Conservation (phyloP, 2,329 filamentous ascomycete genomes). For the Verticillium zaregamsianum region DNA sequence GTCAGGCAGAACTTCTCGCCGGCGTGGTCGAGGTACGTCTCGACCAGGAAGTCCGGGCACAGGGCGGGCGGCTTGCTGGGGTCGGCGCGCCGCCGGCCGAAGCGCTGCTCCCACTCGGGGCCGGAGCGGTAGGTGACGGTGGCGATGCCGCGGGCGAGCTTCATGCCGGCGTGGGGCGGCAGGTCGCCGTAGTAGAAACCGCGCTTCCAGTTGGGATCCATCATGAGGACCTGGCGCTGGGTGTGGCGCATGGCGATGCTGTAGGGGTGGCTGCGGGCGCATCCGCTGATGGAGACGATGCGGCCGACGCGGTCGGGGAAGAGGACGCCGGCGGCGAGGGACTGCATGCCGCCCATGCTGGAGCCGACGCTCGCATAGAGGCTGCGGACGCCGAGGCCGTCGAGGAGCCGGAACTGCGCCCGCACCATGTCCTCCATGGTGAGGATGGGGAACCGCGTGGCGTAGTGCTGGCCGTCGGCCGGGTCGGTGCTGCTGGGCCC, state of each 20-base stretch:
- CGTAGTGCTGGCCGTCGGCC: constrained; percentile 81
- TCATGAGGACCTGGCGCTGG: constrained; percentile 96
- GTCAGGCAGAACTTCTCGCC: constrained; percentile 98
- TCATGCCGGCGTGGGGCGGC: constrained; percentile 95
- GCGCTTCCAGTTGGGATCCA: constrained; percentile 95
- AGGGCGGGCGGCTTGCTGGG: constrained; percentile 80
- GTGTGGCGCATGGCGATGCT: constrained; percentile 98
- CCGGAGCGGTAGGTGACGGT: constrained; percentile 96
- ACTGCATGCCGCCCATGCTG: constrained; percentile 99
- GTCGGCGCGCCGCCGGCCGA: constrained; percentile 83
- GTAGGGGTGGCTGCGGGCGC: constrained; percentile 91
- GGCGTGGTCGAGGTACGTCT: constrained; percentile 96
- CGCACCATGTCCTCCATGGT: constrained; percentile 98
- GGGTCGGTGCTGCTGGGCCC: constrained; percentile 87
- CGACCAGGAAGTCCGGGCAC: constrained; percentile 96
- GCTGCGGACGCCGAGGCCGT: constrained; percentile 69
- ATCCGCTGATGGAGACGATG: constrained; percentile 87
- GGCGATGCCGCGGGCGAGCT: constrained; percentile 93
- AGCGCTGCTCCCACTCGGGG: constrained; percentile 95
- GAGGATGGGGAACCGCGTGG: constrained; percentile 90
- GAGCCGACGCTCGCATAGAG: constrained; percentile 91
- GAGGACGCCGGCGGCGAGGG: constrained; percentile 77
- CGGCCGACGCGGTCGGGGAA: constrained; percentile 79
- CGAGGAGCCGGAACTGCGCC: constrained; percentile 86
- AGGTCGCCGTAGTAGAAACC: constrained; percentile 89